Base-by-base conservation (phyloP, 768 basidiomycete species). In the Tulasnella sp. region DNA sequence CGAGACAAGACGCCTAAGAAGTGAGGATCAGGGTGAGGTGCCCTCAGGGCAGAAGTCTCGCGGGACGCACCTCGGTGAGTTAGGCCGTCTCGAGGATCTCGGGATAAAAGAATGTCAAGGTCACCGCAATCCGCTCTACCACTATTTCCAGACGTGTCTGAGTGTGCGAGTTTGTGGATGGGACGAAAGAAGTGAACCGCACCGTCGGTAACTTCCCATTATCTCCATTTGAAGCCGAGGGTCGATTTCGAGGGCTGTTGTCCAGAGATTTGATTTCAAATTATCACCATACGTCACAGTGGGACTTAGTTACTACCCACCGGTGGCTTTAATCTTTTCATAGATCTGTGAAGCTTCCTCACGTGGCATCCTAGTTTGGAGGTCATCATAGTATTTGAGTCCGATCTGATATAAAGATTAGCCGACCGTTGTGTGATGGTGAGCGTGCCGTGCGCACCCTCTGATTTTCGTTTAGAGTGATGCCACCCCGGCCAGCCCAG, bases 181-280 rank as follows among this genome's bases (percentile, higher is more conserved):
- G n/a, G 57, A 32, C 10, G 57, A 79, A 7, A 73, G 61, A 26
- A 79, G 81, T 73, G 80, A 89, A 92, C 79, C 82, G 74, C 80
- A 89, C 93, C 93, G 87, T 81, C 96, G 85, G 83, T 91, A 98
- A 80, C 93, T 95, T 0, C 96, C 96, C 96, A 97, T 96, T 71
- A 96, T 91, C 73, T 95, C 91, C 13, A 98, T 84, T 81, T 89
- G 90, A 35, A 96, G 82, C 74, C 89, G 88, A 6, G 88, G 84
- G 81, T 96, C 95, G 42, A 97, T 86, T 1, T 83, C 84, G 13
- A 92, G 86, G 2, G 93, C 95, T 94, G 32, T 67, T 67, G 61
- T 67, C 61, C 61, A 26, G 29, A 67, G 61, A 35, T 67, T 35
- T 5, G 72, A 44, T 37, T 29, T 16, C 29, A 32, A 39, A 40